Percentiles rank a stretch among this genome's conserved stretches.
These are phyloP conservation scores for Saprolegnia parasitica DNA, from an alignment of 352 stramenopile genomes.

Conservation along the genomic window DNA sequence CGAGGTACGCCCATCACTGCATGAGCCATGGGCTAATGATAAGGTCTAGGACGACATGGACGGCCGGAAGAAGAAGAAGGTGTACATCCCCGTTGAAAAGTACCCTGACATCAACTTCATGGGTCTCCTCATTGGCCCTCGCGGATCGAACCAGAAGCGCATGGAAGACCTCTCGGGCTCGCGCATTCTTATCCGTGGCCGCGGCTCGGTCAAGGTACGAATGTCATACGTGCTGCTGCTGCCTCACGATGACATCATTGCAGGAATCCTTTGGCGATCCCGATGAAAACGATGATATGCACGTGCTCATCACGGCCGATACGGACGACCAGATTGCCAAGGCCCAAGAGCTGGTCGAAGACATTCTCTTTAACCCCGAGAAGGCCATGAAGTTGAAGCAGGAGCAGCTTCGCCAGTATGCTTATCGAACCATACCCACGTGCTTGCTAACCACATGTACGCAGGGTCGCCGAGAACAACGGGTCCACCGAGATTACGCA, in stretches of 20 bases:
- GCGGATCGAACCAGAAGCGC: slow-evolving; percentile 88
- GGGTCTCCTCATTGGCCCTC: slow-evolving; percentile 85
- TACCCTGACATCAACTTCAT: slow-evolving; percentile 93
- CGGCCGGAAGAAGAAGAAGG: slow-evolving; percentile 85
- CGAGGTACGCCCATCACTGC: slow-evolving; percentile 38
- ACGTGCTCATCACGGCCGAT: slow-evolving; percentile 88
- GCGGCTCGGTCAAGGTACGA: slow-evolving; percentile 67
- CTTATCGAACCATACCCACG: background rate
- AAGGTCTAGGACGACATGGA: slow-evolving; percentile 15
- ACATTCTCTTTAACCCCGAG: slow-evolving; percentile 90
- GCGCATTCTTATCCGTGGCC: slow-evolving; percentile 88
- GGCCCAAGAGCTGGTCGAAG: slow-evolving; percentile 80
- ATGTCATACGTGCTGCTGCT: background rate
- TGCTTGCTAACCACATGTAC: background rate
- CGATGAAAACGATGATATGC: slow-evolving; percentile 84
- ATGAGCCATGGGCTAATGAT: background rate
- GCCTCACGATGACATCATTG: background rate
- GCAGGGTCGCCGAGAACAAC: slow-evolving; percentile 76
- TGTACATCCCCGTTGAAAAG: slow-evolving; percentile 88
- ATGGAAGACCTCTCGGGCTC: slow-evolving; percentile 89
- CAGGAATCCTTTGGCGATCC: slow-evolving; percentile 66
- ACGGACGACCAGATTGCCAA: slow-evolving; percentile 84
- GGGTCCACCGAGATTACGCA: slow-evolving; percentile 61
- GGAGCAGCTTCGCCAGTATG: slow-evolving; percentile 81
- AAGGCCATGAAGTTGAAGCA: slow-evolving; percentile 88